Conservation (phyloP, 805 yeast genomes). For the Lipomyces orientalis region DNA sequence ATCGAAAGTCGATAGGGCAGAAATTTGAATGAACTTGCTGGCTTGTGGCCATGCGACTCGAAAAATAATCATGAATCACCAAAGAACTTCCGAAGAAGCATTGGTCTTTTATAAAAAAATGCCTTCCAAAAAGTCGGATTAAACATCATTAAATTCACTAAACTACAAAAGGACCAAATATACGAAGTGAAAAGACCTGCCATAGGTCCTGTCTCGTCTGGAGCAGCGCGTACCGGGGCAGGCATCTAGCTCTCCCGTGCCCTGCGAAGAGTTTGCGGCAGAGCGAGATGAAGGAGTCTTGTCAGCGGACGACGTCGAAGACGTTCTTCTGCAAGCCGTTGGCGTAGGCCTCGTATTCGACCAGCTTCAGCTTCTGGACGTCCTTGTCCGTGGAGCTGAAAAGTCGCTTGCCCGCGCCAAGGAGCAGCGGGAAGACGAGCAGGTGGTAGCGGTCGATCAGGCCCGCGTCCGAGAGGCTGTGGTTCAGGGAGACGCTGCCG, state of each 20-base stretch:
- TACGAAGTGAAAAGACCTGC: no score
- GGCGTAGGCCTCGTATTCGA: constrained; percentile 1
- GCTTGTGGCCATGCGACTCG: constrained; percentile 53
- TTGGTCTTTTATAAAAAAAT: constrained; percentile 51
- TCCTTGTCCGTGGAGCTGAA: constrained; percentile 1
- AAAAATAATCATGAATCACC: constrained; percentile 53
- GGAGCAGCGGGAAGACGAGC: constrained; percentile 1
- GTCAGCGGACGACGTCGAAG: constrained; percentile 1
- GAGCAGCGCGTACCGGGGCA: no score
- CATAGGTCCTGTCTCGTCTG: no score
- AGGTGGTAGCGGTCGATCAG: constrained; percentile 2
- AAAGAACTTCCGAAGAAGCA: constrained; percentile 47
- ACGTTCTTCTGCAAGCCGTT: not conserved
- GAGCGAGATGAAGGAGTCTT: not conserved
- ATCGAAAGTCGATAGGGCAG: no score
- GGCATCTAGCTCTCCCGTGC: constrained; percentile 1
- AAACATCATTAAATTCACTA: no score
- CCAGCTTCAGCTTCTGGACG: not conserved
- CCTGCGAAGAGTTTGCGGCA: not conserved
- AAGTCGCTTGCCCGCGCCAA: constrained; percentile 3
- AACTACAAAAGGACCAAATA: no score
- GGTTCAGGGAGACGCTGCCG: constrained; percentile 1
- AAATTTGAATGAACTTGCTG: no score
- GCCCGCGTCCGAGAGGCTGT: constrained; percentile 2
- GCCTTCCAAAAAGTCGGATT: no score